phyloP scores from a whole-genome alignment of 306 rosid genomes.

The Cucurbita ficifolia region DNA sequence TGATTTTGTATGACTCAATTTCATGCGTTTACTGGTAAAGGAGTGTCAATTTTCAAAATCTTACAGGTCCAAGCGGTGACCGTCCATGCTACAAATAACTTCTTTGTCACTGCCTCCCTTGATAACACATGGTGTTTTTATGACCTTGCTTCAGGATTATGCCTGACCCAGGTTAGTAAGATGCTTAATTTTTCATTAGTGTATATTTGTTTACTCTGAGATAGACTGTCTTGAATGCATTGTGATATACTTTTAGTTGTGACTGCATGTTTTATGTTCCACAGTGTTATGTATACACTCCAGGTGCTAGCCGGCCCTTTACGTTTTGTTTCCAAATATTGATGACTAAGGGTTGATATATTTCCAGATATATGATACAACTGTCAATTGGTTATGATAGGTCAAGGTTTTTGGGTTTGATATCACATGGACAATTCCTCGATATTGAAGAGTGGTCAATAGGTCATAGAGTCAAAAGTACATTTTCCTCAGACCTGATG shows the following conservation, averaged over 20 bases:
- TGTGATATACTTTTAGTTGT: neutral
- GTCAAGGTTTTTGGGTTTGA: neutral
- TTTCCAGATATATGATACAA: neutral
- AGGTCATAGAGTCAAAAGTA: neutral
- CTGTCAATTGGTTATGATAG: neutral
- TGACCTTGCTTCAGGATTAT: conserved; percentile 77
- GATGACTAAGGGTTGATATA: neutral
- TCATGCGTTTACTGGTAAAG: neutral
- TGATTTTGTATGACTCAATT: neutral
- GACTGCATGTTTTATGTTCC: neutral
- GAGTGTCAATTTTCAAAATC: neutral
- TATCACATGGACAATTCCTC: neutral
- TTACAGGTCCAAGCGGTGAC: conserved; percentile 96
- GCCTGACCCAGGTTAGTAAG: conserved; percentile 67
- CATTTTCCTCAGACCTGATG: neutral
- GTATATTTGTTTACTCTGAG: neutral
- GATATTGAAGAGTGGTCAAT: neutral
- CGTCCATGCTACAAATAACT: conserved; percentile 87
- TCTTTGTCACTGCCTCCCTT: conserved; percentile 90
- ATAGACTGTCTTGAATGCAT: neutral
- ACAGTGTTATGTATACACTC: neutral
- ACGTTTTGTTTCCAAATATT: neutral
- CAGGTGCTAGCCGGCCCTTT: neutral
- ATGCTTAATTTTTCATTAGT: neutral
- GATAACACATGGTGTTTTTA: conserved; percentile 96